phyloP scores from a whole-genome alignment of 805 yeast species.

The Wickerhamomyces alni region DNA sequence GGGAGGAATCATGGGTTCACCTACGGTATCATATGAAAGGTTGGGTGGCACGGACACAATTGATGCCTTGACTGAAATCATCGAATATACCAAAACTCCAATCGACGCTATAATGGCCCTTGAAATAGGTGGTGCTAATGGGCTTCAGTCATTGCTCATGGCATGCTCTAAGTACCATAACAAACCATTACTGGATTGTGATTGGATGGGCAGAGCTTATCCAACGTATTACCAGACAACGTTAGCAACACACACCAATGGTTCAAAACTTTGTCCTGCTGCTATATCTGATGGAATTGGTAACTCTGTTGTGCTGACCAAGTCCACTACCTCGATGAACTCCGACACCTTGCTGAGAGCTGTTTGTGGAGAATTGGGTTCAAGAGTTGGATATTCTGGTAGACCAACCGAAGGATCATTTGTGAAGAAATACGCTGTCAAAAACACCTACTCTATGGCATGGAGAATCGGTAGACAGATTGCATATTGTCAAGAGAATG shows the following conservation, averaged over 20 bases:
- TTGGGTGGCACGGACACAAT: slow-evolving; percentile 28
- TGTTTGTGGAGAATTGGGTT: slow-evolving; percentile 28
- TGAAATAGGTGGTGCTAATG: slow-evolving; percentile 40
- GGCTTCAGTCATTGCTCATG: slow-evolving; percentile 23
- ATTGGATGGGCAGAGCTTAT: slow-evolving; percentile 41
- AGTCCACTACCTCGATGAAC: slow-evolving; percentile 13
- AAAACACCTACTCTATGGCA: slow-evolving; percentile 29
- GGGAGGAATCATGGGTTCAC: slow-evolving; percentile 37
- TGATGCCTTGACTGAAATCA: slow-evolving; percentile 24
- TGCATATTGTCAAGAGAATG: slow-evolving; percentile 4
- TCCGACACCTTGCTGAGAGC: slow-evolving; percentile 31
- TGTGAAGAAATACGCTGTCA: slow-evolving; percentile 23
- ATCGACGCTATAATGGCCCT: slow-evolving; percentile 26
- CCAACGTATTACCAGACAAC: slow-evolving; percentile 34
- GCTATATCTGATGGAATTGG: slow-evolving; percentile 33
- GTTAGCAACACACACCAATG: slow-evolving; percentile 18
- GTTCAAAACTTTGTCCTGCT: slow-evolving; percentile 9
- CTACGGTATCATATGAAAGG: slow-evolving; percentile 38
- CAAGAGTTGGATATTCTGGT: slow-evolving; percentile 18
- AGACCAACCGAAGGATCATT: slow-evolving; percentile 17
- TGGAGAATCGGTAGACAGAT: slow-evolving; percentile 37
- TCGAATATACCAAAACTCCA: slow-evolving; percentile 22
- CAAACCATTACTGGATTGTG: slow-evolving; percentile 29
- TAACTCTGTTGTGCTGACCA: slow-evolving; percentile 25
- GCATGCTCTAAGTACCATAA: slow-evolving; percentile 19